Base-by-base conservation (phyloP, 1,139 yeast species). In the Zygoascus meyerae region DNA sequence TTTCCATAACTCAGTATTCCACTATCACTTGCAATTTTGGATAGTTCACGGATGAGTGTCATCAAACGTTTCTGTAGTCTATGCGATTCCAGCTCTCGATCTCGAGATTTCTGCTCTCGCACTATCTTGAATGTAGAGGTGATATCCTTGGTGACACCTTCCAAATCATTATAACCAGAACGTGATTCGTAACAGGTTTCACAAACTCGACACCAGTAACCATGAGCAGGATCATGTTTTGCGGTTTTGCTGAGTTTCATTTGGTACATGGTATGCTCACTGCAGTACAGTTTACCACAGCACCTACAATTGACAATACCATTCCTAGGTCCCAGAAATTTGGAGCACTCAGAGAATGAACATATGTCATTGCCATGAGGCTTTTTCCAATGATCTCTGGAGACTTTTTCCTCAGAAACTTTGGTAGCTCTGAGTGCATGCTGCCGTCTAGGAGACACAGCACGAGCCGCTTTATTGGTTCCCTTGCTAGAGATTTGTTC, bases 281-380 rank as follows among this genome's bases (percentile, higher is more conserved):
- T 74, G 61, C 96, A 87, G 60, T 67, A 86, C 16, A 87, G 64
- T 28, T 71, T 65, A 0, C 96, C 96, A 67, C 97, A 89, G 28
- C 63, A 60, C 3, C 73, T 56, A 45, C 74, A 68, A 48, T 69
- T 60, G 34, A 65, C 59, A 4, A 53, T 48, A 1, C 69, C 68
- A 28, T 55, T 59, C 11, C 66, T 51, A 11, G 59, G 47, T 34
- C 56, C 59, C 9, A 67, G 55, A n/a, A 50, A 50, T 49, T 56
- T 57, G 34, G 56, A 53, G 50, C 73, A 70, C 2, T 51, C 47
- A 5, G 56, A 49, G 15, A 57, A 58, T 0, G 65, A 51, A 50
- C 73, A 69, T 21, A 29, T 17, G 40, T 64, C 68, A 26, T 54
- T 55, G 2, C 57, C 60, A 5, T 59, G 48, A 3, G 80, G 79